Evolutionary conservation across 257 asterid genomes (phyloP).

Genomic region (Ehretia macrophylla): DNA sequence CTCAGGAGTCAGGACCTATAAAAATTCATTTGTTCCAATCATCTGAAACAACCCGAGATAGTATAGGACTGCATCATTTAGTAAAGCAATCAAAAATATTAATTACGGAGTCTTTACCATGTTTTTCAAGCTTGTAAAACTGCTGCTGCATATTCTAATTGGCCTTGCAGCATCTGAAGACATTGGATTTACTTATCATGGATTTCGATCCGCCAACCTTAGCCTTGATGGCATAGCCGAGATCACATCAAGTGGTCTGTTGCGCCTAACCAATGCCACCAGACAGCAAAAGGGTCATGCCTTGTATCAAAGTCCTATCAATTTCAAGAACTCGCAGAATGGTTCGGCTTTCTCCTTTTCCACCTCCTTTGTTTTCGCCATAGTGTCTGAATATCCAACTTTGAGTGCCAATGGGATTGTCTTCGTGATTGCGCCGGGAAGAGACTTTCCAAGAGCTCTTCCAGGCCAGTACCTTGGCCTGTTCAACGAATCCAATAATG

Average conservation of each 20-base stretch:
- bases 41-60: too few relatives aligned
- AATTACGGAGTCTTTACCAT: too few relatives aligned
- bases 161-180: too few relatives aligned
- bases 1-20: too few relatives aligned
- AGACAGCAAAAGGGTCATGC: slow-evolving; percentile 7
- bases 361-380: slow-evolving; percentile 23
- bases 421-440: slow-evolving; percentile 14
- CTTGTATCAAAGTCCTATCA: slow-evolving; percentile 10
- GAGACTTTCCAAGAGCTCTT: slow-evolving; percentile 12
- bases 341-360: slow-evolving; percentile 21
- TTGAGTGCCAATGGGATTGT: slow-evolving; percentile 15
- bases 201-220: too few relatives aligned
- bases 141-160: slow-evolving; percentile 63
- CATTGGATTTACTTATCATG: too few relatives aligned
- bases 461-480: slow-evolving; percentile 14
- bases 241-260: too few relatives aligned
- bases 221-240: too few relatives aligned
- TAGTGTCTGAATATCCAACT: slow-evolving; percentile 7
- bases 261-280: slow-evolving; percentile 11
- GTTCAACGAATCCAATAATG: slow-evolving; percentile 9
- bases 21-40: too few relatives aligned
- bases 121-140: too few relatives aligned
- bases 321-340: slow-evolving; percentile 7
- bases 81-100: too few relatives aligned
- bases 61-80: too few relatives aligned